Conservation (phyloP, 75 land plant genomes). For the Selaginella tamariscina region DNA sequence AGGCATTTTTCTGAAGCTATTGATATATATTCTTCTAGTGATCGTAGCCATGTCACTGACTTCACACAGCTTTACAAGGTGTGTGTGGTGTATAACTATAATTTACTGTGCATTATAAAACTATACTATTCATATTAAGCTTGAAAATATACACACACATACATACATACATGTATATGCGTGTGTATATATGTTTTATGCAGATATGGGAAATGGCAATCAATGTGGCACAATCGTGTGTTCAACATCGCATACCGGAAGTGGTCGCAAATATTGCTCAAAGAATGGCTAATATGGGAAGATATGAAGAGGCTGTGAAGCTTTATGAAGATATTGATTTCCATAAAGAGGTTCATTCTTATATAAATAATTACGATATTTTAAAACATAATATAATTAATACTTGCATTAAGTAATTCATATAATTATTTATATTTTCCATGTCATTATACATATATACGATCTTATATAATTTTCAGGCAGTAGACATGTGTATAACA, state of each 20-base stretch:
- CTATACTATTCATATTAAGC: too few relatives aligned
- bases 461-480: constrained; percentile 16
- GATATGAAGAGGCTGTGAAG: constrained; percentile 26
- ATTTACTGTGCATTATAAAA: too few relatives aligned
- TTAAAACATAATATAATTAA: constrained; percentile 2
- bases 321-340: constrained; percentile 25
- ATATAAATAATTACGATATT: too few relatives aligned
- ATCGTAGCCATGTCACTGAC: constrained; percentile 19
- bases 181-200: not conserved
- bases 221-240: constrained; percentile 24
- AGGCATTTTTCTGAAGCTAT: constrained; percentile 23
- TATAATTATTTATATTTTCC: not conserved
- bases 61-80: constrained; percentile 27
- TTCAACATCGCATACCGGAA: constrained; percentile 22
- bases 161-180: not conserved
- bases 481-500: constrained; percentile 26
- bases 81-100: not conserved
- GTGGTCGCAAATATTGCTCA: constrained; percentile 23
- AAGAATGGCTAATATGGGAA: constrained; percentile 14
- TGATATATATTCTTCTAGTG: constrained; percentile 23
- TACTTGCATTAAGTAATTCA: not conserved
- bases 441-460: not conserved
- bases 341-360: constrained; percentile 24
- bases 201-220: constrained; percentile 32
- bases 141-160: not conserved